phyloP scores from a whole-genome alignment of 202 grass and related monocot species.

The Dendrocalamus latiflorus region DNA sequence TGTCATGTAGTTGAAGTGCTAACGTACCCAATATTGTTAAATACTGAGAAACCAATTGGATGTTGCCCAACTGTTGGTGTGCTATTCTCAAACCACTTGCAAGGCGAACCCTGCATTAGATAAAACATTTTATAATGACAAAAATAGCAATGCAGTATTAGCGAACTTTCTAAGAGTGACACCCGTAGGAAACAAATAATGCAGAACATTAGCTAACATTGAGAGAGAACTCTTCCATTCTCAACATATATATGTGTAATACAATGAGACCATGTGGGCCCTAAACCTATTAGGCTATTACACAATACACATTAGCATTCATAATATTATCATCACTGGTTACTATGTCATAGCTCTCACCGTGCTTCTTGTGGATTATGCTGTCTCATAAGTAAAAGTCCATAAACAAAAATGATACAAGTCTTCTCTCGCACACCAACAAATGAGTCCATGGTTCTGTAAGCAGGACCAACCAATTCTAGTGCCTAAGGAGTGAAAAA shows the following conservation, averaged over 20 bases:
- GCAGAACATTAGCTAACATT: too few species aligned
- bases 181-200: too few species aligned
- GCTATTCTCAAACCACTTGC: constrained; percentile 96
- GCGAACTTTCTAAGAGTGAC: not conserved
- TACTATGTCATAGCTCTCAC: constrained; percentile 40
- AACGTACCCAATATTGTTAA: constrained; percentile 87
- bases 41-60: constrained; percentile 97
- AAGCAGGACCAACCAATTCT: constrained; percentile 90
- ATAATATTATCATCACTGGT: constrained; percentile 15
- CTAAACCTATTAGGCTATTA: not conserved
- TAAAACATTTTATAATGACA: not conserved
- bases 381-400: constrained; percentile 94
- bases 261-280: not conserved
- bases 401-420: constrained; percentile 95
- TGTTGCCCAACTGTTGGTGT: constrained; percentile 94
- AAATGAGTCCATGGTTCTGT: constrained; percentile 93
- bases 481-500: constrained; percentile 56
- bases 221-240: not conserved
- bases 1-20: constrained; percentile 89
- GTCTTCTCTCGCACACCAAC: constrained; percentile 95
- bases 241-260: not conserved
- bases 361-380: constrained; percentile 96
- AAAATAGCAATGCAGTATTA: constrained; percentile 6
- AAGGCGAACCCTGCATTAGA: constrained; percentile 68
- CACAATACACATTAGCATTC: not conserved